Evolutionary conservation across 768 basidiomycete genomes (phyloP), one percentile per base, ranked within the genome.

Genomic region (Lepiota subincarnata): DNA sequence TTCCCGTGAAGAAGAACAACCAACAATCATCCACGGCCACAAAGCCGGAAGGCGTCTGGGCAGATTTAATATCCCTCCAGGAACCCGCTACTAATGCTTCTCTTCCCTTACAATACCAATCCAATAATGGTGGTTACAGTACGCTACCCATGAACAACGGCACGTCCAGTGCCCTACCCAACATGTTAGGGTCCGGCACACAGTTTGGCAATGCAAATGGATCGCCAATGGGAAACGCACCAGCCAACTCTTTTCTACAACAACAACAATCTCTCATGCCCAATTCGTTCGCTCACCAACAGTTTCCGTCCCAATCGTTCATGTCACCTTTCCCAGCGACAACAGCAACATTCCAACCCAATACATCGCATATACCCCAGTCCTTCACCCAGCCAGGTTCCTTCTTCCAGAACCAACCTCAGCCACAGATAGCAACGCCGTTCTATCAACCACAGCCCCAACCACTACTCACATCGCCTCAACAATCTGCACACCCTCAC

Each of bases 1-100:
- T 57, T 13, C 59, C 56, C 28, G 59, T 59, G 5, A 64, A 58
- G 24, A 52, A 45, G 13, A 18, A 10, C 11, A 3, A 35, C 12
- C 18, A 24, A 11, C 28, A 60, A 59, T 18, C 65, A 53, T 48
- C 58, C 44, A 4, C 57, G 35, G 19, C 61, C 64, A 18, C 62
- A 63, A 24, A 54, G 28, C 39, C 64, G 65, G 38, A 66, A 6
- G 53, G 53, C 45, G 75, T 82, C n/a, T 84, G 83, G 83, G 72
- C 76, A 34, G 83, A 86, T 61, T 68, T 86, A 12, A 63, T 79
- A 55, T 75, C 76, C 39, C 67, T 80, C 24, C 79, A 78, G 55
- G 55, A 52, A 13, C 68, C 73, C n/a, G 62, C 66, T 11, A 66
- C 71, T n/a, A 75, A 67, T 13, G 75, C 82, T 12, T 78, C 83